Base-by-base conservation (phyloP, 2,329 filamentous ascomycete genomes). In the Calonectria leucothoes region DNA sequence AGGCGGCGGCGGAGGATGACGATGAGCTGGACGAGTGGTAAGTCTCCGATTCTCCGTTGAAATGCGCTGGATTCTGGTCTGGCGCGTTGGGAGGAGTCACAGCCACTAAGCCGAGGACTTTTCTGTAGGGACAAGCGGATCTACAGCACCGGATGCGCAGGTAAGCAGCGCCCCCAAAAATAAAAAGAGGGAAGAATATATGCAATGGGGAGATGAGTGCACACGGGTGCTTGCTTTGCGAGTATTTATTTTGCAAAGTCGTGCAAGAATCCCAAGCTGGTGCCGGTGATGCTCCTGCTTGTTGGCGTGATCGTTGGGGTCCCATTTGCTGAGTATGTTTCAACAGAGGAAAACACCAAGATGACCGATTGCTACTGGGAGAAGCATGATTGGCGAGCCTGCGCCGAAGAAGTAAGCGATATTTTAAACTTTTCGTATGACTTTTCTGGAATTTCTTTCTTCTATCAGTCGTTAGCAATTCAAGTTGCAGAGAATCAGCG, bases 1-100 rank as follows among this genome's bases (percentile, higher is more conserved):
- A 84, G 48, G 88, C 82, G 75, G 82, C 83, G 35, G 82, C 83
- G 39, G 82, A 65, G 82, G 74, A 77, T 39, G 81, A 91, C 55
- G 95, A 98, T 85, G 96, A 98, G 85, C 94, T 94, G 5, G 97
- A 98, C 89, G 96, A 98, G 73, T 98, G 96, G 97, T 98, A 87
- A 85, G 91, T 45, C 45, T 66, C 48, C 51, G 51, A 45, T 49
- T 61, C 49, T 70, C 71, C 64, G 52, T 49, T 49, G 65, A 31
- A 49, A 64, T 65, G 57, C 66, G 52, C 69, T 48, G 71, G 48
- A 27, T 37, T 73, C 35, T 48, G 59, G 59, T 27, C 25, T 48
- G 42, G 57, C 15, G n/a, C 67, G 61, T 64, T 72, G 35, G 42
- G 70, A 64, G 55, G 55, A 42, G 57, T 69, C 33, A 64, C 70